Base-by-base conservation (phyloP, 2,329 filamentous ascomycete genomes). In the Raffaelea ambrosiae region DNA sequence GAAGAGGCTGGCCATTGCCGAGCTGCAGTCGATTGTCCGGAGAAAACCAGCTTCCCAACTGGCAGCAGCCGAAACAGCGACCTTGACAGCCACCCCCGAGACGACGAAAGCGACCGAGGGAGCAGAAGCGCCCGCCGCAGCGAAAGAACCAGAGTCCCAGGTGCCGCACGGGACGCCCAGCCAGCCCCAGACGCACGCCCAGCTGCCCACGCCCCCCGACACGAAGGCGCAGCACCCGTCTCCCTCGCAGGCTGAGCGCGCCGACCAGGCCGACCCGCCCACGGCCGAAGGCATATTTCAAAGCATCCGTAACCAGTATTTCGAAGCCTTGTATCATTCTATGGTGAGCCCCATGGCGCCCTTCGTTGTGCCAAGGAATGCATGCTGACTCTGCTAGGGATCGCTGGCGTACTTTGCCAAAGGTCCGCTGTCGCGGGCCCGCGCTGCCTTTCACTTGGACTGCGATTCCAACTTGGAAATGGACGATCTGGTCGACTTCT, bases 401-500 rank as follows among this genome's bases (percentile, higher is more conserved):
- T 88, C 86, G 3, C 67, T 91, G 48, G 86, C 86, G 49, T 93
- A 90, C 63, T 90, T 91, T 63, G 83, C 83, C 19, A 93, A 93
- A 67, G 87, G 86, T 1, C 85, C 87, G 2, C 68, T 93, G 19
- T 87, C 86, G 40, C 76, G 86, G 55, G 83, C 85, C 41, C 77
- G 86, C 50, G 84, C 83, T 42, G 77, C 81, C 14, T 88, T 88
- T 53, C 78, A 82, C 49, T 66, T 80, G 14, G 76, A 81, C 51
- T 76, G 76, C 45, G 78, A 83, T 59, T 68, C 74, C 7, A 76
- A 72, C 20, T 65, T 83, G 19, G 72, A 81, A 38, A 79, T 83
- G 63, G 66, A 68, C 21, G 78, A 88, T 44, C 67, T 90, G 18
- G 71, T 85, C 9, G 69, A 74, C 0, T 89, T 88, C 56, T 61